phyloP scores from a whole-genome alignment of 169 alveolate genomes.

The Eimeria praecox region DNA sequence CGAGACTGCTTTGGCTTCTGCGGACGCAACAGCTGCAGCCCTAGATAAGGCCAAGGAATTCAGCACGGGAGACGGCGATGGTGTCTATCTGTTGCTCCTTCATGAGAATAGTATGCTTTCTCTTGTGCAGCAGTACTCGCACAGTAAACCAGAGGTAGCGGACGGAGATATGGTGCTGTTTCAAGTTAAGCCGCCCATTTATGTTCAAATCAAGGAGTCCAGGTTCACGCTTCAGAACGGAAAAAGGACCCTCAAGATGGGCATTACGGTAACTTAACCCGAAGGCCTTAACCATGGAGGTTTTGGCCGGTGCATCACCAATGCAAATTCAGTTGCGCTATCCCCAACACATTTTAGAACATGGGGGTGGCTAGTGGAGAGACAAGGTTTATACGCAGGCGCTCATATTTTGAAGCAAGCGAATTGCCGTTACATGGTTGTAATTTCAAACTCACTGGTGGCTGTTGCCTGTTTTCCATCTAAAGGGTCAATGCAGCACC shows the following conservation, averaged over 20 bases:
- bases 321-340: neutral
- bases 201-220: slow-evolving; percentile 53
- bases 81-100: slow-evolving; percentile 49
- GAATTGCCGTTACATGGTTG: too few relatives aligned
- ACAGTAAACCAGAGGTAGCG: neutral
- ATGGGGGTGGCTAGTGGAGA: neutral
- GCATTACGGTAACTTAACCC: neutral
- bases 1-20: neutral
- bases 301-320: too few relatives aligned
- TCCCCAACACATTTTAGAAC: neutral
- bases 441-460: neutral
- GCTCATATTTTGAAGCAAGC: too few relatives aligned
- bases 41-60: slow-evolving; percentile 45
- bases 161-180: slow-evolving; percentile 43
- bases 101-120: slow-evolving; percentile 16
- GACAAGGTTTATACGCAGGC: neutral
- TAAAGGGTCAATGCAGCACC: neutral
- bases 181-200: slow-evolving; percentile 52
- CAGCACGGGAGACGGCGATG: slow-evolving; percentile 70
- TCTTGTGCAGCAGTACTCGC: slow-evolving; percentile 72
- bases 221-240: slow-evolving; percentile 64
- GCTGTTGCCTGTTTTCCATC: neutral
- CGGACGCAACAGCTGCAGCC: neutral
- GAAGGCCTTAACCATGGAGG: neutral
- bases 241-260: slow-evolving; percentile 42